phyloP scores from a whole-genome alignment of 1,139 yeast species.

The Blastobotrys raffinosifermentans region DNA sequence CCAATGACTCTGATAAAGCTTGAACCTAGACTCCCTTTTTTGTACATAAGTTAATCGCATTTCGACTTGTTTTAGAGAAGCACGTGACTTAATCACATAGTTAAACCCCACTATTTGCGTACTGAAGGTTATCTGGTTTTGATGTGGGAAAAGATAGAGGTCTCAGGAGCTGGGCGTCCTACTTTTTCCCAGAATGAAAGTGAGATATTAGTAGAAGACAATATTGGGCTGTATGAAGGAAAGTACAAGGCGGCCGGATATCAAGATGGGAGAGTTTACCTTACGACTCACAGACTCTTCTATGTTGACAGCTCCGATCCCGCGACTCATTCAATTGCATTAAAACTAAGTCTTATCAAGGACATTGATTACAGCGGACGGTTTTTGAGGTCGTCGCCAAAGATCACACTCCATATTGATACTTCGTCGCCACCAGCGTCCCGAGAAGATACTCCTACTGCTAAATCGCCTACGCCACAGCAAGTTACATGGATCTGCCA shows the following conservation, averaged over 20 bases:
- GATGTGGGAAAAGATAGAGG: constrained; percentile 40
- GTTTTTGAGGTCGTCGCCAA: constrained; percentile 75
- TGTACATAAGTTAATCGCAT: no score
- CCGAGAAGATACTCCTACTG: constrained; percentile 7
- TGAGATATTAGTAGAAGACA: constrained; percentile 34
- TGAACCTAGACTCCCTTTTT: no score
- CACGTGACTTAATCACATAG: no score
- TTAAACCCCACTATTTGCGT: no score
- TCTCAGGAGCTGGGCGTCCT: constrained; percentile 45
- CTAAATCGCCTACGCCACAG: constrained; percentile 8
- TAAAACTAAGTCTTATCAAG: constrained; percentile 45
- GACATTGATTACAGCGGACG: constrained; percentile 46
- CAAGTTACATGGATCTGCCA: constrained; percentile 67
- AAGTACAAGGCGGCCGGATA: constrained; percentile 54
- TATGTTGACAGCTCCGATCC: constrained; percentile 56
- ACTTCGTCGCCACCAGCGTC: constrained; percentile 5
- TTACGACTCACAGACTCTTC: constrained; percentile 67
- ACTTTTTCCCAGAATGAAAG: constrained; percentile 39
- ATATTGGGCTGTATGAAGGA: constrained; percentile 34
- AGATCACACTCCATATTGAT: constrained; percentile 43
- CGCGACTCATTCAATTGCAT: constrained; percentile 41
- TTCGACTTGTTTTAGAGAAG: no score
- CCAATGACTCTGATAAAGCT: no score
- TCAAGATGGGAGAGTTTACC: constrained; percentile 71
- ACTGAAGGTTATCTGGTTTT: no score